Evolutionary conservation across 257 asterid species (phyloP), one percentile per base, ranked within the genome.

Genomic region (Solanum medicagineum): DNA sequence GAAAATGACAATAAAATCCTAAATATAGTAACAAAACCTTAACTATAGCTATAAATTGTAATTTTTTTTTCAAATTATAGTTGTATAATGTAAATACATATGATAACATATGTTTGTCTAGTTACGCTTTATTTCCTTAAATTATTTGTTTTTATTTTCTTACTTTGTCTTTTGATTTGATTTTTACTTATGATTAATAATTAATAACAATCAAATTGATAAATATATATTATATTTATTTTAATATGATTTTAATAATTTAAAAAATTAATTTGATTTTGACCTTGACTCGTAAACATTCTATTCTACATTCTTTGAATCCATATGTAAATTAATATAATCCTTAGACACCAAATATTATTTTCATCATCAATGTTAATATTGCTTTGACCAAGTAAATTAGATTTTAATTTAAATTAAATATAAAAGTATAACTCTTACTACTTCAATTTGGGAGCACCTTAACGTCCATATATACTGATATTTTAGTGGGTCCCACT

Each of bases 401-500:
- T 60, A 60, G 32, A 60, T n/a, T n/a, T 60, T n/a, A 60, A 60
- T 29, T n/a, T n/a, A n/a, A 60, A 10, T 7, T 44, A 44, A 7
- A 44, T 7, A 44, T 44, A 44, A 44, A 44, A 44, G 47, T 44
- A 44, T 60, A n/a, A 10, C n/a, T n/a, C 15, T 60, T 36, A 36
- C 42, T 36, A 36, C 6, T 36, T 4, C 42, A 4, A 5, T 36
- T 4, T 75, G 82, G 82, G 62, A 49, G 15, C 20, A 77, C 62
- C 42, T 45, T 47, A 47, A 45, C 1, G 42, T 22, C 81, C 40
- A 45, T 73, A 73, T 15, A 71, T 2, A 36, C 22, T 0, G 80
- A 49, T 83, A 65, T 24, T 1, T 22, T 2, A 60, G 29, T 53
- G 36, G 86, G 89, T 6, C 86, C 90, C 89, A 82, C 59, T 36